Conservation (phyloP, 1,284 basidiomycete genomes). For the Ustilago loliicola region DNA sequence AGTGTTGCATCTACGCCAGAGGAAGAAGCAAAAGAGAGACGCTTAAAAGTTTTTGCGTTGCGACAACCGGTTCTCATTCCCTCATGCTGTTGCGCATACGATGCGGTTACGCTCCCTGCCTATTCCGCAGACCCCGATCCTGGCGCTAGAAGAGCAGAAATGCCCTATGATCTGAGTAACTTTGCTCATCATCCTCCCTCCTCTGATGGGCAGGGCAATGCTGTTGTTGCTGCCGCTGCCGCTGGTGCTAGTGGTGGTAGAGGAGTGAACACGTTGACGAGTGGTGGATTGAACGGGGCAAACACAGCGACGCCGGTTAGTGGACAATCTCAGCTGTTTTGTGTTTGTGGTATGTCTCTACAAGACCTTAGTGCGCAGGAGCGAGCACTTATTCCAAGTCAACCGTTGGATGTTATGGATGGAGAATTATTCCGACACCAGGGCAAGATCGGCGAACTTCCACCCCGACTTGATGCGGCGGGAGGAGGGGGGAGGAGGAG, state of each 20-base stretch:
- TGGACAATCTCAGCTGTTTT: slow-evolving; percentile 64
- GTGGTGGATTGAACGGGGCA: slow-evolving; percentile 27
- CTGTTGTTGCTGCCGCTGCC: slow-evolving; percentile 1
- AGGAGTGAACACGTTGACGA: neutral
- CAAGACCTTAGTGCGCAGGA: slow-evolving; percentile 64
- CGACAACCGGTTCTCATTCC: slow-evolving; percentile 66
- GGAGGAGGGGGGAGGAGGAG: slow-evolving; percentile 13
- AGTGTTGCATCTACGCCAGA: slow-evolving; percentile 35
- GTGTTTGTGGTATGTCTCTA: slow-evolving; percentile 69
- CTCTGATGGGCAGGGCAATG: slow-evolving; percentile 4
- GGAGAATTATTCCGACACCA: slow-evolving; percentile 53
- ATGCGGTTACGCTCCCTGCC: slow-evolving; percentile 66
- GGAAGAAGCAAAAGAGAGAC: slow-evolving; percentile 48
- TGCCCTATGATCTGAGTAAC: slow-evolving; percentile 58
- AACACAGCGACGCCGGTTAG: slow-evolving; percentile 53
- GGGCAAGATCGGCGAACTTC: slow-evolving; percentile 67
- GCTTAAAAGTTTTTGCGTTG: slow-evolving; percentile 68
- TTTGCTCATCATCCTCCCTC: slow-evolving; percentile 31
- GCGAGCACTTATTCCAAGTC: slow-evolving; percentile 60
- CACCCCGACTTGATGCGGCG: slow-evolving; percentile 21
- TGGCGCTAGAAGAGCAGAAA: slow-evolving; percentile 28
- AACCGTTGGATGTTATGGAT: slow-evolving; percentile 50
- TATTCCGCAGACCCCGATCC: slow-evolving; percentile 58
- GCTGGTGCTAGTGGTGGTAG: neutral
- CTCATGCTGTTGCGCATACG: slow-evolving; percentile 69